phyloP scores from a whole-genome alignment of 257 asterid genomes.

The Lantana camara region DNA sequence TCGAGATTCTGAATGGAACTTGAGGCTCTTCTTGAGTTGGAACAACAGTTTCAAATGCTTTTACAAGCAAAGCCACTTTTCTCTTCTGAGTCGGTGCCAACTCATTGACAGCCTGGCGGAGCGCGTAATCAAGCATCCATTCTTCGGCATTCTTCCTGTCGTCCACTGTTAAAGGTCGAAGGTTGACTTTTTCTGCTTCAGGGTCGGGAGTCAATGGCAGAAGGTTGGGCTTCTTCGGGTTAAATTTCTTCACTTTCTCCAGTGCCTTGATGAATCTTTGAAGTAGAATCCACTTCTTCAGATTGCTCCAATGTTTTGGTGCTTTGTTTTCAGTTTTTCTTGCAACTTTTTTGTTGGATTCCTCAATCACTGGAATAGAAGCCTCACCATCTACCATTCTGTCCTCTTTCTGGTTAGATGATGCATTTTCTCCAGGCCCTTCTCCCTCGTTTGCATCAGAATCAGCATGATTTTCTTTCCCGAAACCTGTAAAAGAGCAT shows the following conservation, averaged over 20 bases:
- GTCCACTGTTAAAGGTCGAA: constrained; percentile 63
- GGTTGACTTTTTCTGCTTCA: constrained; percentile 60
- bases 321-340: constrained; percentile 61
- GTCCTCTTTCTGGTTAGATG: constrained; percentile 26
- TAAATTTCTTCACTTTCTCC: constrained; percentile 74
- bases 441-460: constrained; percentile 14
- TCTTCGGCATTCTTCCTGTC: constrained; percentile 73
- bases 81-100: constrained; percentile 93
- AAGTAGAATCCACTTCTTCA: constrained; percentile 92
- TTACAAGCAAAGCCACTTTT: constrained; percentile 81
- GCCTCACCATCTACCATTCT: constrained; percentile 16
- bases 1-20: constrained; percentile 39
- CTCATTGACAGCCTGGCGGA: constrained; percentile 83
- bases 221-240: constrained; percentile 51
- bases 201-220: constrained; percentile 59
- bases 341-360: constrained; percentile 26
- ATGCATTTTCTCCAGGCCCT: neutral
- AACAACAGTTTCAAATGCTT: constrained; percentile 93
- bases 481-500: constrained; percentile 33
- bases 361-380: constrained; percentile 26
- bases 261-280: constrained; percentile 78
- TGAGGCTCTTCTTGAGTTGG: constrained; percentile 58
- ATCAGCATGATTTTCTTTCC: constrained; percentile 31
- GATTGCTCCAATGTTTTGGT: constrained; percentile 92
- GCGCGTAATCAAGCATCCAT: constrained; percentile 99